Evolutionary conservation across 176 grass and related monocot genomes (phyloP).

Genomic region (Elymus sibiricus): DNA sequence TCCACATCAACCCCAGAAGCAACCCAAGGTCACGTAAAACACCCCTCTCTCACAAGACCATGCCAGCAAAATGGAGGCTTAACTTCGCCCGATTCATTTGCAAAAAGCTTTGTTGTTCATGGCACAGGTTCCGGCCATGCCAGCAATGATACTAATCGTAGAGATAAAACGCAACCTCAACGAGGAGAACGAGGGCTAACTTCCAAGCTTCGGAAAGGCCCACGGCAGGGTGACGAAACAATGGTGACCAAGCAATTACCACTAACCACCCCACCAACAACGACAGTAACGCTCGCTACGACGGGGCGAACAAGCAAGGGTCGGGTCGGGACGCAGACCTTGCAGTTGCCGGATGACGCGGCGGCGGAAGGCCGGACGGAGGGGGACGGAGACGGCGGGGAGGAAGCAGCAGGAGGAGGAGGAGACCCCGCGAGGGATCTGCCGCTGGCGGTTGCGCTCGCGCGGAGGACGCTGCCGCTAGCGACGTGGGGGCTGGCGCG

Average conservation of each 20-base stretch:
- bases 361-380: neutral
- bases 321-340: neutral
- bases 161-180: neutral
- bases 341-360: neutral
- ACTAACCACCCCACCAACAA: neutral
- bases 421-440: neutral
- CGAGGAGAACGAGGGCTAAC: neutral
- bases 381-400: neutral
- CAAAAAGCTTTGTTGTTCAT: neutral
- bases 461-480: neutral
- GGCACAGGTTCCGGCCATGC: conserved; percentile 19
- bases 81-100: neutral
- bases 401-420: neutral
- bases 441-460: neutral
- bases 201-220: neutral
- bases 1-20: neutral
- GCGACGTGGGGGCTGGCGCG: neutral
- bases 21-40: neutral
- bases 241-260: neutral
- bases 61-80: neutral
- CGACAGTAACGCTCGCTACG: neutral
- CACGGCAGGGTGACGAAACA: neutral
- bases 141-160: neutral
- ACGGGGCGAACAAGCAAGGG: neutral
- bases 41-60: neutral